Evolutionary conservation across 371 early-diverging fungal species (phyloP).

Genomic region (Mucor velutinosus): DNA sequence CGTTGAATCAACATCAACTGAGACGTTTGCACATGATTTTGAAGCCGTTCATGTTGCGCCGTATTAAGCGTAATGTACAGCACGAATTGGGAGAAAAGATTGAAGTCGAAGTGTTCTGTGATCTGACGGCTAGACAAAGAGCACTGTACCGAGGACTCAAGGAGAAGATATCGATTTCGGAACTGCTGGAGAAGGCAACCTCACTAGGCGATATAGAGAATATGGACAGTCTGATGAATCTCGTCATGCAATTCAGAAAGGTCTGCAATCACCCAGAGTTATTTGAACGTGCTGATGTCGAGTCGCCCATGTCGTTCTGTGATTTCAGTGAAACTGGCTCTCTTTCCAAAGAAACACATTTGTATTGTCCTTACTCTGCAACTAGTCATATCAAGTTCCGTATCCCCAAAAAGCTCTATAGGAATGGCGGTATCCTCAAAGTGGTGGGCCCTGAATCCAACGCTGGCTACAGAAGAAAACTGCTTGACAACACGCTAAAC

Average conservation of each 20-base stretch:
- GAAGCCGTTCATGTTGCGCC: slow-evolving; percentile 98
- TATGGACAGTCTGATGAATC: slow-evolving; percentile 87
- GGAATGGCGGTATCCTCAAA: slow-evolving; percentile 60
- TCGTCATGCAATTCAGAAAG: slow-evolving; percentile 98
- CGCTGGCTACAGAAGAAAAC: slow-evolving; percentile 53
- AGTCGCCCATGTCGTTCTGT: slow-evolving; percentile 71
- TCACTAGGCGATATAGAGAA: slow-evolving; percentile 64
- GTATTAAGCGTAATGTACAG: slow-evolving; percentile 97
- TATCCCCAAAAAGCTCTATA: slow-evolving; percentile 73
- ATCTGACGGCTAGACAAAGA: slow-evolving; percentile 84
- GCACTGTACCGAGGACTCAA: slow-evolving; percentile 77
- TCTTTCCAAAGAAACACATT: slow-evolving; percentile 61
- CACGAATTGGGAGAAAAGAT: slow-evolving; percentile 94
- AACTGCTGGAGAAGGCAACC: slow-evolving; percentile 75
- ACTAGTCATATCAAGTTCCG: slow-evolving; percentile 61
- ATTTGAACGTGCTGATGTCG: slow-evolving; percentile 92
- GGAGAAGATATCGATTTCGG: slow-evolving; percentile 83
- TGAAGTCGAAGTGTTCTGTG: slow-evolving; percentile 85
- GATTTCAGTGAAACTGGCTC: slow-evolving; percentile 63
- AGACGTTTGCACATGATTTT: slow-evolving; percentile 94
- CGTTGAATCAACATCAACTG: slow-evolving; percentile 89
- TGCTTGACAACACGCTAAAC: slow-evolving; percentile 58
- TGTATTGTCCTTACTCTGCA: slow-evolving; percentile 66
- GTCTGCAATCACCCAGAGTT: slow-evolving; percentile 98
- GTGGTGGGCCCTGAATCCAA: slow-evolving; percentile 51